Evolutionary conservation across 768 basidiomycete species (phyloP), one percentile per base, ranked within the genome.

Genomic region (Psilocybe subaeruginosa): DNA sequence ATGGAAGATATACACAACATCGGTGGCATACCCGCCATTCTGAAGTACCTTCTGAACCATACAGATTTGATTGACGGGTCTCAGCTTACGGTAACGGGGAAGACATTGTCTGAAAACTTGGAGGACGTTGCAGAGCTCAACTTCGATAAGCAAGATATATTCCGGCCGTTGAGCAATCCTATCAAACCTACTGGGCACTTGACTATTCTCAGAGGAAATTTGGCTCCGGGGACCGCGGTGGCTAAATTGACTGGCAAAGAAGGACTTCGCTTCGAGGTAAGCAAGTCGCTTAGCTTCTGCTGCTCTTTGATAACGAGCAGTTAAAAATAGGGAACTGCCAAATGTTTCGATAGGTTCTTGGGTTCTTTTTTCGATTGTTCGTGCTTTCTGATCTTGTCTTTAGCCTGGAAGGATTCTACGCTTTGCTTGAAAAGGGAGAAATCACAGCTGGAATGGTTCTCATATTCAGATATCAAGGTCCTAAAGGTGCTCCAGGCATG

Each of bases 211-310:
- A 84, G 88, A 54, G 95, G 95, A n/a, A 95, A 92, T 74, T 78
- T 98, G 46, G 89, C 92, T 3, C 95, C 95, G 0, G 91, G 84
- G 52, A 88, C 89, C 0, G 90, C 93, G 30, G 95, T 98, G 17
- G 93, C 94, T 14, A 98, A 98, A 76, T 78, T 97, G 63, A 97
- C 95, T 5, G 95, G 95, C 12, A 95, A 96, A 75, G 95, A 97
- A 75, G 95, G 95, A 4, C 73, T 86, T 54, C 81, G 77, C 19
- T 97, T 97, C 65, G 90, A 93, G 80, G 91, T 90, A 49, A 47
- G 77, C 60, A 53, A 45, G 46, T 2, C 49, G 41, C 31, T 45
- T 48, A 41, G 1, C 35, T 53, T 23, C 31, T 8, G 8, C 12
- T 41, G n/a, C 29, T 27, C 11, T n/a, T 12, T 56, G 30, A 12